Percentiles rank a stretch among this genome's conserved stretches.
Evolutionary conservation across 164 flowering plant species (phyloP).

Genomic region (Vitis rotundifolia): DNA sequence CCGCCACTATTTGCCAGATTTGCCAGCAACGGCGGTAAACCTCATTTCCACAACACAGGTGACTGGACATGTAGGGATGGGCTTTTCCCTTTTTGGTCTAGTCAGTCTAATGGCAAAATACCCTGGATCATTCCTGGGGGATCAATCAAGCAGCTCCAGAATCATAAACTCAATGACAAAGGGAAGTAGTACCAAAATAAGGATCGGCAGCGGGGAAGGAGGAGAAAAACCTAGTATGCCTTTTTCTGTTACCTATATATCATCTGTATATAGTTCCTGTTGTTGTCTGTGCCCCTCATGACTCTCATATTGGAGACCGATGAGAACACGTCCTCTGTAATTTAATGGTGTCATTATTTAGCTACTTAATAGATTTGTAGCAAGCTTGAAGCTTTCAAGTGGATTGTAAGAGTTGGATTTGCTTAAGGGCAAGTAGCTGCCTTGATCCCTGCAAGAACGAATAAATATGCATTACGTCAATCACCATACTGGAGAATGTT

Average conservation of each 20-base stretch:
- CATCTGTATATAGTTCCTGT: slow-evolving; percentile 4
- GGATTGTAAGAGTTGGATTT: neutral
- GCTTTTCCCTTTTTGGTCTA: neutral
- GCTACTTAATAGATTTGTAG: neutral
- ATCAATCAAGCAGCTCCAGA: neutral
- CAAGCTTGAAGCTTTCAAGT: neutral
- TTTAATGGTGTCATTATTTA: neutral
- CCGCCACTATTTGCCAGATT: slow-evolving; percentile 55
- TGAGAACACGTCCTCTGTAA: neutral
- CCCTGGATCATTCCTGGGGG: neutral
- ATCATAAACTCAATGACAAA: neutral
- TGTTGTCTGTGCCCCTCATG: neutral
- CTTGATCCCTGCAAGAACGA: neutral
- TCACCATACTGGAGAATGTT: too few relatives aligned
- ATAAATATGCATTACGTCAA: neutral
- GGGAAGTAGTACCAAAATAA: neutral
- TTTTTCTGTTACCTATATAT: neutral
- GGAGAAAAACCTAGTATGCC: neutral
- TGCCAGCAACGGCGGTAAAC: slow-evolving; percentile 51
- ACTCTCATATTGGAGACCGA: neutral
- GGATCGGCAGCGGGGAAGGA: neutral
- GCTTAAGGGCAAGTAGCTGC: neutral
- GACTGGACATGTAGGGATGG: neutral
- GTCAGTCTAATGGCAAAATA: neutral
- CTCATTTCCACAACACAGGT: neutral